phyloP scores from a whole-genome alignment of 257 asterid species.

The Primulina tabacum region DNA sequence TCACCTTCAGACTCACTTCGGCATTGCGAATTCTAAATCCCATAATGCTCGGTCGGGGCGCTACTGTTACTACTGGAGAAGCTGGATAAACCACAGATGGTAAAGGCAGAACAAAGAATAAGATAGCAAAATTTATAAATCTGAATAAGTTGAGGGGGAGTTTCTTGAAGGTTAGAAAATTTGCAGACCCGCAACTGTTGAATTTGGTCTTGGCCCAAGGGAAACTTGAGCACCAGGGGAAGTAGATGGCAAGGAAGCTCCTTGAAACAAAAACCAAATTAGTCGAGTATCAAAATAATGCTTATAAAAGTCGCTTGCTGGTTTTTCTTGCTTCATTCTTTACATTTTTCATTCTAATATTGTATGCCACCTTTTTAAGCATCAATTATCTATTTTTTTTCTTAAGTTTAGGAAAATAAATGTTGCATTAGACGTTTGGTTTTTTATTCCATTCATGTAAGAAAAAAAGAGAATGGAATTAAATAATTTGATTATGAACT shows the following conservation, averaged over 20 bases:
- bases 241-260: conserved; percentile 32
- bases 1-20: conserved; percentile 33
- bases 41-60: conserved; percentile 39
- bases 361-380: background rate
- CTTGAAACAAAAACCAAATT: conserved; percentile 24
- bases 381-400: background rate
- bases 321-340: background rate
- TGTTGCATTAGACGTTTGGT: background rate
- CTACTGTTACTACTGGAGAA: conserved; percentile 42
- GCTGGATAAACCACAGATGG: conserved; percentile 37
- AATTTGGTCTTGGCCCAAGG: conserved; percentile 37
- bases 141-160: background rate
- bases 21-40: conserved; percentile 37
- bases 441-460: background rate
- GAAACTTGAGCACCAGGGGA: conserved; percentile 54
- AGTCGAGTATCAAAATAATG: background rate
- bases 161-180: conserved; percentile 3
- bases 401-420: background rate
- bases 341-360: no score
- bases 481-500: no score
- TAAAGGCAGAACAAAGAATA: background rate
- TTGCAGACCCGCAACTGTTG: conserved; percentile 46
- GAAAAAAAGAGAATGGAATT: no score
- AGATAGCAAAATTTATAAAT: background rate
- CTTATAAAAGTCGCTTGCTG: no score